Evolutionary conservation across 805 yeast species (phyloP), one percentile per base, ranked within the genome.

Genomic region (Aciculoconidium aculeatum): DNA sequence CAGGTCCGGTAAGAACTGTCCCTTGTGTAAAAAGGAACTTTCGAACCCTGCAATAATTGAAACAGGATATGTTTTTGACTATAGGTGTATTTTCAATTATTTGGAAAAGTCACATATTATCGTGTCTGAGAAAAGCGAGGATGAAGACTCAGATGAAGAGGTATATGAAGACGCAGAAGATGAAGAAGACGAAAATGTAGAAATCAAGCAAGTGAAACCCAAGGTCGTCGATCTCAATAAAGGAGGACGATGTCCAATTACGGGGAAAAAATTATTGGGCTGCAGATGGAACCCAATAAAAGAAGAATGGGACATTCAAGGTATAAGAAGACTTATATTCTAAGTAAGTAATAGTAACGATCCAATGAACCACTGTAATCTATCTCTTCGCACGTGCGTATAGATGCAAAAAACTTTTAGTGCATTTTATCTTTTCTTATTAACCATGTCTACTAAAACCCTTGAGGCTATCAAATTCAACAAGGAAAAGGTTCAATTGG

Each of bases 11-110:
- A 46, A 49, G 7, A 25, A 39, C 2, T 90, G 96, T 55, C 84
- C 88, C 1, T 49, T 90, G 9, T 90, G 97, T 48, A 55, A 69
- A 15, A 55, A 73, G 7, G 61, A 52, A 11, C 72, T 87, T 9
- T 71, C 70, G 17, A 86, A 84, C 44, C 95, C 95, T 3, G 85
- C 95, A 0, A 73, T 81, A 8, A 75, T 90, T 19, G 97, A 88
- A 49, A 86, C 97, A 0, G 98, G 98, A 0, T 78, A 76, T 39
- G 94, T 86, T 0, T 83, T 80, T 42, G 87, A 96, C 54, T 87
- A 88, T 53, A 75, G 84, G 8, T 92, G 97, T 54, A 85, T 88
- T 10, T 75, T 75, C 46, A 70, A 72, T 27, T 72, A 73, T 45
- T 60, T 88, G 25, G 64, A 72, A 16, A 67, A 71, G 24, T 62